Evolutionary conservation across 2,329 filamentous ascomycete genomes (phyloP), one percentile per base, ranked within the genome.

Genomic region (Fusarium longipes): DNA sequence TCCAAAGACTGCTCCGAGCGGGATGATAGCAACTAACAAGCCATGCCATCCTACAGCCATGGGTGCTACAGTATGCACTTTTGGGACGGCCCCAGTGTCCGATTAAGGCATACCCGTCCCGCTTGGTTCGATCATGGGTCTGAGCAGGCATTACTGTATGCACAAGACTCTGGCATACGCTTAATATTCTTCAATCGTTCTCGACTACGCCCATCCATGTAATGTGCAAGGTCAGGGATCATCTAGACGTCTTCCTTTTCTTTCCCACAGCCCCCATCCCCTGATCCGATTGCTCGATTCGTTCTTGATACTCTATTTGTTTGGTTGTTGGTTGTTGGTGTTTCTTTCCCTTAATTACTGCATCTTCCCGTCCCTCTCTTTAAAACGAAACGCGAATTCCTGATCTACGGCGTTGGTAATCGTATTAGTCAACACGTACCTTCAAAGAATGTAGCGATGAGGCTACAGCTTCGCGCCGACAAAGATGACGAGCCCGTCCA

Each of bases 401-500:
- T 20, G 27, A 45, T 42, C 32, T 48, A 43, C 33, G 47, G 54
- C 29, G 42, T 43, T 25, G 42, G 50, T 18, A 20, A 43, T 49
- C 45, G 45, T 49, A 36, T 38, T 14, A 49, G 22, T 49, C 45
- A 49, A n/a, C n/a, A n/a, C n/a, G 14, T 10, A 24, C 45, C 29
- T 18, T 4, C 45, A 49, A 49, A 70, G 55, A 53, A 69, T 69
- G 66, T 69, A 55, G 66, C 53, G 42, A 74, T 74, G 71, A 62
- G 56, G 52, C 49, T 68, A 32, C 60, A 49, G 38, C 62, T 68
- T 62, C 72, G 74, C 45, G 65, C 70, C 61, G 47, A 75, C 52
- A 63, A 70, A 27, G 67, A 69, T 40, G 67, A 48, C 27, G 59
- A 15, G 33, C 57, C 59, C 18, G 71, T 75, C 49, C 71, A 75